These are phyloP conservation scores for Flaveria robusta DNA, from an alignment of 129 eudicot species.

Conservation along the genomic window DNA sequence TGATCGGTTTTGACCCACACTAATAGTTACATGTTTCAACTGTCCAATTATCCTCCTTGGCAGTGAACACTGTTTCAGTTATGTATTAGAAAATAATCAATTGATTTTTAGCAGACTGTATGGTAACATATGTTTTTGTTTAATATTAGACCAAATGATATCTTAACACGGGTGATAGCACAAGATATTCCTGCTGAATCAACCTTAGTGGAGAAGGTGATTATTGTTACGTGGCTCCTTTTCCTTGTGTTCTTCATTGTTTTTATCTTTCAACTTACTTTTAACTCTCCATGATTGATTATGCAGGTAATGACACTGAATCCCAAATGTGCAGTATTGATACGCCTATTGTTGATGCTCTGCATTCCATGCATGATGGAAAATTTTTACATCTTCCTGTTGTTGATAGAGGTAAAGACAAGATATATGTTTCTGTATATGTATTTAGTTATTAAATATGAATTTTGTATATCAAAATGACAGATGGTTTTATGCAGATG, in stretches of 20 bases:
- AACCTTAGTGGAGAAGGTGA: slow-evolving; percentile 85
- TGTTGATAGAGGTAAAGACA: slow-evolving; percentile 74
- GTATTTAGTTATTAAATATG: background rate
- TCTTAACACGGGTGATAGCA: slow-evolving; percentile 83
- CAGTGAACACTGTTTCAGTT: background rate
- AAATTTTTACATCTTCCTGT: slow-evolving; percentile 95
- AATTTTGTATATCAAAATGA: slow-evolving; percentile 6
- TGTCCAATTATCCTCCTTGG: background rate
- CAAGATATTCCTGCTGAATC: slow-evolving; percentile 81
- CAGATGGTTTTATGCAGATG: slow-evolving; percentile 55
- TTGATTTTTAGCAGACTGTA: background rate
- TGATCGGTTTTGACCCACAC: background rate
- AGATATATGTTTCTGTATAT: slow-evolving; percentile 6
- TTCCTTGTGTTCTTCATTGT: slow-evolving; percentile 2
- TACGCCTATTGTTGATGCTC: slow-evolving; percentile 94
- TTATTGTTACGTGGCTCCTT: background rate
- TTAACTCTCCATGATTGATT: slow-evolving; percentile 17
- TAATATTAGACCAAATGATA: slow-evolving; percentile 60
- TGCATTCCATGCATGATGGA: slow-evolving; percentile 96
- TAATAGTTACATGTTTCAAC: background rate
- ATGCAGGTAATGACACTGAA: slow-evolving; percentile 90
- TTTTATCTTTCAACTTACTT: slow-evolving; percentile 7
- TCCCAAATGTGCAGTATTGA: slow-evolving; percentile 90
- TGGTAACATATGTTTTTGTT: slow-evolving; percentile 11
- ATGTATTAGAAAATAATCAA: background rate